Base-by-base conservation (phyloP, 768 basidiomycete species). In the Tylopilus plumbeoviolaceoides region DNA sequence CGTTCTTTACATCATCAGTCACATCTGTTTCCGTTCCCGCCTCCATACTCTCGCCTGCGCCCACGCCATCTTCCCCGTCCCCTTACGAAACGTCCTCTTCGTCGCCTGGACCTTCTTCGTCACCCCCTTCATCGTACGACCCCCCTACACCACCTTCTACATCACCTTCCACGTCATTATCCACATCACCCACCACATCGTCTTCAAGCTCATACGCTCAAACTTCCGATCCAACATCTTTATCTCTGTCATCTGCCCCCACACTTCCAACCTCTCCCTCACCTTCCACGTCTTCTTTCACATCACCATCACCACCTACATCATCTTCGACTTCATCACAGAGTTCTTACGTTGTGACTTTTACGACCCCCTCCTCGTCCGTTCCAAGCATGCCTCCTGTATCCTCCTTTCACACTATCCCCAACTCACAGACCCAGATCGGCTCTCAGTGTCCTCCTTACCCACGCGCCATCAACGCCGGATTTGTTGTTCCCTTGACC, bases 371-470 rank as follows among this genome's bases (percentile, higher is more conserved):
- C 28, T 38, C 28, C 20, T 35, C 60, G 3, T 31, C 57, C 8
- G 25, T 17, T 9, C 10, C 50, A 7, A 23, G 41, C 20, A 44
- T 45, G 8, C 47, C 63, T 43, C 4, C 27, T 27, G 1, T 51
- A 23, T 15, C 50, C 6, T 18, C 53, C 15, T 58, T 55, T 1
- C 4, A 51, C 7, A 44, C 51, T 14, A 21, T 23, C 23, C 33
- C 50, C 18, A 61, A 43, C 41, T 53, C 64, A 3, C 52, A 57
- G 33, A 54, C 64, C 2, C 65, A 68, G 28, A 27, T 58, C n/a
- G 27, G 58, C n/a, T 56, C 66, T 0, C 63, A 67, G 44, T 60
- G 65, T 57, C 59, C 65, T 14, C 55, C 55, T 42, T 48, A 27
- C 30, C 5, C 15, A 17, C 35, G 35, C 15, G 35, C 15, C 15